Conservation (phyloP, 2,329 filamentous ascomycete genomes). For the Onygenales sp. region DNA sequence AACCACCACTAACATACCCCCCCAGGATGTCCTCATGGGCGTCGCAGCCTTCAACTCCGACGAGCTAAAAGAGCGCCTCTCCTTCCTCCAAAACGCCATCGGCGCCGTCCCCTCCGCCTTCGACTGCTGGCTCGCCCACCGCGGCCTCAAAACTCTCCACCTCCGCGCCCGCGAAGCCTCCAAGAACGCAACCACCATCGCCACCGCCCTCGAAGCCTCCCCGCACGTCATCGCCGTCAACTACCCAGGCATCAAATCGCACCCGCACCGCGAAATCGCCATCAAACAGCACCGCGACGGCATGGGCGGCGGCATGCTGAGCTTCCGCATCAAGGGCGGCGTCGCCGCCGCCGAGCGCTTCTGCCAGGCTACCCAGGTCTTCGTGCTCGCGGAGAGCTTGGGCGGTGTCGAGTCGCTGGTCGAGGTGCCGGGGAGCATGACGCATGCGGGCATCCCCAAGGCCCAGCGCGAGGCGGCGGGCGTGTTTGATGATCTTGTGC, state of each 20-base stretch:
- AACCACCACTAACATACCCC: neutral
- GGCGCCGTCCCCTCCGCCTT: slow-evolving; percentile 91
- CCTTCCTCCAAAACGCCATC: slow-evolving; percentile 94
- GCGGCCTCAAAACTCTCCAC: slow-evolving; percentile 93
- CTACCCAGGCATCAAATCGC: slow-evolving; percentile 84
- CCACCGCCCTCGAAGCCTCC: slow-evolving; percentile 65
- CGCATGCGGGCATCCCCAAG: slow-evolving; percentile 86
- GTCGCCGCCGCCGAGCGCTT: slow-evolving; percentile 79
- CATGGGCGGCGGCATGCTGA: slow-evolving; percentile 95
- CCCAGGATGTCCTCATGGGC: slow-evolving; percentile 86
- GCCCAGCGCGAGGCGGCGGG: slow-evolving; percentile 86
- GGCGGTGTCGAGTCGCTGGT: slow-evolving; percentile 88
- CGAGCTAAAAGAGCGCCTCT: slow-evolving; percentile 63
- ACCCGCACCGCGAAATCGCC: slow-evolving; percentile 77
- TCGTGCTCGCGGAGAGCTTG: slow-evolving; percentile 84
- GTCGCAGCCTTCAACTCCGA: slow-evolving; percentile 90
- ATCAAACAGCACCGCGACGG: slow-evolving; percentile 86
- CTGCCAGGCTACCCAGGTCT: slow-evolving; percentile 81
- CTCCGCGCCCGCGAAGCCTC: slow-evolving; percentile 79
- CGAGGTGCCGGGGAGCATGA: slow-evolving; percentile 93
- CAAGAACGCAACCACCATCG: slow-evolving; percentile 70
- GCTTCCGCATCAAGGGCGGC: slow-evolving; percentile 86
- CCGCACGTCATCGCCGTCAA: slow-evolving; percentile 82
- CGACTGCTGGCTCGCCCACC: slow-evolving; percentile 96
- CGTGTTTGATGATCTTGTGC: slow-evolving; percentile 88